phyloP scores from a whole-genome alignment of 2,329 filamentous ascomycete genomes.

The Phoma herbarum region DNA sequence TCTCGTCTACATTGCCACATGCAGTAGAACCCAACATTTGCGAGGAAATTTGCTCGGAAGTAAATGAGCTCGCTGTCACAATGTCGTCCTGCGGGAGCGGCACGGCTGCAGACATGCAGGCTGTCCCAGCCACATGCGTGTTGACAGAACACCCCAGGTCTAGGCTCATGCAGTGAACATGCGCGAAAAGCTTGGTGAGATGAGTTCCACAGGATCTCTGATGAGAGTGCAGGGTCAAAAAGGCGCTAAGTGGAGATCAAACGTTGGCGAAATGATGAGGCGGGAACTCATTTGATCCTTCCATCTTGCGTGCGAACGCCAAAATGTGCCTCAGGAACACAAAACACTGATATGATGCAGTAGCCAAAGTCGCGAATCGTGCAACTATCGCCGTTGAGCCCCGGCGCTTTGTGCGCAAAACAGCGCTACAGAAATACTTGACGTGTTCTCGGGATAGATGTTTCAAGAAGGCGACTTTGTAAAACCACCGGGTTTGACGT shows the following conservation, averaged over 20 bases:
- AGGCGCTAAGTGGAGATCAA: constrained; percentile 44
- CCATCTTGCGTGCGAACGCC: constrained; percentile 11
- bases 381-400: neutral
- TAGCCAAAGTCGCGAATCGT: constrained; percentile 1
- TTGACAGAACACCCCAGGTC: constrained; percentile 16
- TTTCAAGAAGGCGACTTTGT: constrained; percentile 16
- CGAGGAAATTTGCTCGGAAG: constrained; percentile 35
- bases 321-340: constrained; percentile 9
- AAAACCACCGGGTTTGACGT: constrained; percentile 11
- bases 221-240: constrained; percentile 24
- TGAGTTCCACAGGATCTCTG: constrained; percentile 25
- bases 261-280: constrained; percentile 43
- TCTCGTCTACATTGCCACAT: constrained; percentile 23
- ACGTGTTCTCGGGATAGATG: neutral
- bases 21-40: constrained; percentile 20
- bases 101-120: constrained; percentile 22
- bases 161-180: constrained; percentile 23
- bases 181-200: constrained; percentile 27
- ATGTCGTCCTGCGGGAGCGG: constrained; percentile 16
- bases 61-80: constrained; percentile 28
- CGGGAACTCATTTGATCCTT: constrained; percentile 26
- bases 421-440: neutral
- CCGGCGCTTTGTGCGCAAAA: neutral
- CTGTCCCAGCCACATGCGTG: constrained; percentile 10
- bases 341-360: constrained; percentile 7